Percentiles rank a stretch among this genome's conserved stretches.
phyloP scores from a whole-genome alignment of 2,329 filamentous ascomycete genomes.

The Ophiostoma novo-ulmi region DNA sequence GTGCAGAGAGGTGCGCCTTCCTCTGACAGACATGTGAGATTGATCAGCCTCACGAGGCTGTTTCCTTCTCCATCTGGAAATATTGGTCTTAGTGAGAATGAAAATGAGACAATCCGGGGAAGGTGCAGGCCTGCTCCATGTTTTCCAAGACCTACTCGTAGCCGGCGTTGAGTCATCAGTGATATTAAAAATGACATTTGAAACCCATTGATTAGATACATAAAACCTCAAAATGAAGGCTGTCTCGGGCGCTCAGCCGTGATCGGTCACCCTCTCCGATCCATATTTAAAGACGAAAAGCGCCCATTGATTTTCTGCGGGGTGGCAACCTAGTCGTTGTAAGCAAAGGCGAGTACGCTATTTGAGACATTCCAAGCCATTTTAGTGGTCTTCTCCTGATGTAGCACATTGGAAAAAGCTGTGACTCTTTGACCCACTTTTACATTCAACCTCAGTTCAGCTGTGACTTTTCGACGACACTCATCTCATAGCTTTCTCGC shows the following conservation, averaged over 20 bases:
- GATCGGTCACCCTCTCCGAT: slow-evolving; percentile 22
- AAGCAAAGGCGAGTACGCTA: not conserved
- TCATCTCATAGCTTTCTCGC: not conserved
- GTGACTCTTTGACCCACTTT: slow-evolving; percentile 16
- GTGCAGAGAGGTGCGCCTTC: not conserved
- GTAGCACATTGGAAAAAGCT: slow-evolving; percentile 2
- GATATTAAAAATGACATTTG: not conserved
- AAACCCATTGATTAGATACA: not conserved
- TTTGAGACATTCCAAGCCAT: not conserved
- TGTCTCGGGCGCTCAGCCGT: not conserved
- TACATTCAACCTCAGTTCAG: slow-evolving; percentile 3
- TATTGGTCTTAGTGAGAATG: not conserved
- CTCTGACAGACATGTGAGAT: not conserved
- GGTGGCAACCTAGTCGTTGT: slow-evolving; percentile 13
- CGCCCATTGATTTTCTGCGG: slow-evolving; percentile 4
- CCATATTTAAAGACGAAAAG: not conserved
- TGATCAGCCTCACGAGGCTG: slow-evolving; percentile 2
- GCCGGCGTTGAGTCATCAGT: not conserved
- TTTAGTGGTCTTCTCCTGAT: not conserved
- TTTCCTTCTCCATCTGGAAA: not conserved
- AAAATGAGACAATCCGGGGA: slow-evolving; percentile 6
- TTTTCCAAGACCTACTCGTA: not conserved
- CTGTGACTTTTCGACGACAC: not conserved
- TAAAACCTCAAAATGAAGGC: not conserved
- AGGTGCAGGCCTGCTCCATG: not conserved